Conservation (phyloP, 208 protist species). For the Trypanosoma platydactyli region DNA sequence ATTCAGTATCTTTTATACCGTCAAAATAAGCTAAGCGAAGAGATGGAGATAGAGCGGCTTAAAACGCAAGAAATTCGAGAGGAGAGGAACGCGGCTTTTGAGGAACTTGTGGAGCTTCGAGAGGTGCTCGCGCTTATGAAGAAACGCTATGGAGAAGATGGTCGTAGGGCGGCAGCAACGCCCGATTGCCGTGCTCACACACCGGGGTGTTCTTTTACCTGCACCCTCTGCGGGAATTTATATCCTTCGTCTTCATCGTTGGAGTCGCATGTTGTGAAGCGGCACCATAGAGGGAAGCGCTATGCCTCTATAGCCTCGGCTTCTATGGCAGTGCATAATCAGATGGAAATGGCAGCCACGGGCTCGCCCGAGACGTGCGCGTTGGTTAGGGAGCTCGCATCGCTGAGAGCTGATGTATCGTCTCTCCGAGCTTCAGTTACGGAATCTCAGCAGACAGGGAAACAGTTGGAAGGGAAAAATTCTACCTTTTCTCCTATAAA, state of each 20-base stretch:
- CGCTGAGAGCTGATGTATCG: constrained; percentile 18
- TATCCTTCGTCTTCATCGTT: constrained; percentile 63
- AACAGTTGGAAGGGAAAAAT: background rate
- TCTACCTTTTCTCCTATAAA: constrained; percentile 19
- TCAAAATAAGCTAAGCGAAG: constrained; percentile 8
- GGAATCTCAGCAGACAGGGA: background rate
- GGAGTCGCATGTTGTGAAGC: constrained; percentile 70
- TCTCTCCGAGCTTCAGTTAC: constrained; percentile 4
- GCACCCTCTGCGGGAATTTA: constrained; percentile 60
- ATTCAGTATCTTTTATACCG: constrained; percentile 67
- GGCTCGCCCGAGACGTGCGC: background rate
- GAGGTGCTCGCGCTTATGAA: constrained; percentile 32
- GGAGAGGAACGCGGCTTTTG: constrained; percentile 59
- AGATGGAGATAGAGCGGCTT: constrained; percentile 17
- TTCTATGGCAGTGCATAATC: constrained; percentile 19
- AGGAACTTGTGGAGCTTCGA: constrained; percentile 65
- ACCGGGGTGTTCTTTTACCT: constrained; percentile 27
- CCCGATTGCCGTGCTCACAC: background rate
- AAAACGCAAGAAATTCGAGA: constrained; percentile 28
- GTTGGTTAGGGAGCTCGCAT: constrained; percentile 16
- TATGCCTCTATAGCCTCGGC: constrained; percentile 41
- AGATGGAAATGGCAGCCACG: background rate
- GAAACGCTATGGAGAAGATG: background rate
- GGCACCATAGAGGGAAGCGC: constrained; percentile 42
- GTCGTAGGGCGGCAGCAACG: background rate